These are phyloP conservation scores for Rhodocollybia butyracea DNA, from an alignment of 768 basidiomycete genomes.

Conservation along the genomic window DNA sequence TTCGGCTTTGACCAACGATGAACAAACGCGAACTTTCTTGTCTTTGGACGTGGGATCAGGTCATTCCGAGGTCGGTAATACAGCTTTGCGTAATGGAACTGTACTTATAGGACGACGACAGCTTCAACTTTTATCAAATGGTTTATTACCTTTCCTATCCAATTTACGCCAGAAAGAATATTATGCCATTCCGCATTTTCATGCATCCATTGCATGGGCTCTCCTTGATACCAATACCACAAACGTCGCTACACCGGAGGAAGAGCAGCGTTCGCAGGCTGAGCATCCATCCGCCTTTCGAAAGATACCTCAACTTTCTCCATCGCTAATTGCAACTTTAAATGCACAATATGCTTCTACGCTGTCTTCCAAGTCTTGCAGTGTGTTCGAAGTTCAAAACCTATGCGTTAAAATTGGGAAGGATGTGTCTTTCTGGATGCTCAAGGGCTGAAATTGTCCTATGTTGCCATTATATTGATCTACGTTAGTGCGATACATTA, in stretches of 20 bases:
- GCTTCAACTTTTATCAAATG: constrained; percentile 55
- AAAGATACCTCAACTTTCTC: constrained; percentile 51
- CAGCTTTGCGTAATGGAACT: neutral
- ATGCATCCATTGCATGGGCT: constrained; percentile 88
- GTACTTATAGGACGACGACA: constrained; percentile 24
- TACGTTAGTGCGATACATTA: no score
- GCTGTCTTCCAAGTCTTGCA: constrained; percentile 41
- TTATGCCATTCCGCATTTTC: constrained; percentile 80
- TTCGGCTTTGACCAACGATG: constrained; percentile 74
- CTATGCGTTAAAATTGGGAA: constrained; percentile 73
- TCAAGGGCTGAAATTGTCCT: neutral
- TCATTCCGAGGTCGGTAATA: constrained; percentile 58
- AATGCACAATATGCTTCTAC: constrained; percentile 42
- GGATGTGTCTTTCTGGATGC: constrained; percentile 42
- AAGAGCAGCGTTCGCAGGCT: no score
- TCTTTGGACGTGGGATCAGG: constrained; percentile 83
- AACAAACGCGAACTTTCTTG: constrained; percentile 77
- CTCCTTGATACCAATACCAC: constrained; percentile 42
- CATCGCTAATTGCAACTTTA: constrained; percentile 41
- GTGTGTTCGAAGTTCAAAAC: constrained; percentile 48
- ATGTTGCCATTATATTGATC: no score
- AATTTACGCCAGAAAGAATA: constrained; percentile 72
- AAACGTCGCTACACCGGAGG: neutral
- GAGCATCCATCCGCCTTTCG: constrained; percentile 36
- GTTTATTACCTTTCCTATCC: constrained; percentile 55